phyloP scores from a whole-genome alignment of 352 stramenopile species.

The Globisporangium paddicum region DNA sequence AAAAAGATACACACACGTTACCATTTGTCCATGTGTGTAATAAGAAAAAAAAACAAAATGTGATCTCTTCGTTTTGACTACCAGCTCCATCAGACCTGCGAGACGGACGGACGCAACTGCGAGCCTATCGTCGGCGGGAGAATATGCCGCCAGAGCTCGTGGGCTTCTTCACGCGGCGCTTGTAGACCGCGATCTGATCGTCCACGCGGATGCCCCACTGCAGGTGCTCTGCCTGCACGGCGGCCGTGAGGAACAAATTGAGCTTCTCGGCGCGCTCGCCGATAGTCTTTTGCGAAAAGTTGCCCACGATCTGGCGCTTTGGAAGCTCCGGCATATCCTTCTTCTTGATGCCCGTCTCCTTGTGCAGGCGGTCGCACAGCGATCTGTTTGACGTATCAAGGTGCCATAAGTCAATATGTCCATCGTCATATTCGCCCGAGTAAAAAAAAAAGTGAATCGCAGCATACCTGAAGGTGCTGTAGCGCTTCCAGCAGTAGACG shows the following conservation, averaged over 20 bases:
- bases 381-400: conserved; percentile 25
- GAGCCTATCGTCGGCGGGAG: conserved; percentile 61
- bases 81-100: no score
- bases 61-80: neutral
- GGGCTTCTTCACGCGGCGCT: conserved; percentile 74
- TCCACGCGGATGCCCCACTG: conserved; percentile 88
- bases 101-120: no score
- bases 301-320: conserved; percentile 79
- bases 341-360: conserved; percentile 78
- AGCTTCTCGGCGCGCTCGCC: conserved; percentile 83
- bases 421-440: neutral
- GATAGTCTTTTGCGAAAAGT: conserved; percentile 81
- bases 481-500: conserved; percentile 86
- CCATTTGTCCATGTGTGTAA: neutral
- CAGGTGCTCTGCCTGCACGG: conserved; percentile 73
- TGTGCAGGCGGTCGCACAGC: conserved; percentile 81
- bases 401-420: neutral
- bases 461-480: conserved; percentile 77
- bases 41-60: neutral
- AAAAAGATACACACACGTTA: neutral
- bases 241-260: conserved; percentile 75
- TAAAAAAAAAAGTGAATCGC: neutral
- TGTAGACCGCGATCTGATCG: conserved; percentile 87
- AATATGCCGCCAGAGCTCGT: conserved; percentile 41
- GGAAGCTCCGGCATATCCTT: conserved; percentile 82